phyloP scores from a whole-genome alignment of 768 basidiomycete species.

The Pisolithus microcarpus region DNA sequence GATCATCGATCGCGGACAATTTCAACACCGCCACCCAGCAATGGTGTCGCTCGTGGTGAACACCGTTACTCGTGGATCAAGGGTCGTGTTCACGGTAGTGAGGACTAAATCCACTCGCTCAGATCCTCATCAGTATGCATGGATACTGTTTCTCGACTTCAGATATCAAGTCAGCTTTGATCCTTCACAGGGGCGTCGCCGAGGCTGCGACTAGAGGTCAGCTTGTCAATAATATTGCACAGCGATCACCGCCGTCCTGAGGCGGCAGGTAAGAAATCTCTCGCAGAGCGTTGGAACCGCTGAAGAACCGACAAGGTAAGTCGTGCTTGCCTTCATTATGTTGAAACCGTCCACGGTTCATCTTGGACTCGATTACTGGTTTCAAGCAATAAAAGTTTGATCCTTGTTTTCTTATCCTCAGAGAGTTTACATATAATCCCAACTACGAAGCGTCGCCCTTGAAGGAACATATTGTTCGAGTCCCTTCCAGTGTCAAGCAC shows the following conservation, averaged over 20 bases:
- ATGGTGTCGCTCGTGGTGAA: constrained; percentile 88
- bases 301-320: constrained; percentile 88
- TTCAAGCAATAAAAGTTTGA: not conserved
- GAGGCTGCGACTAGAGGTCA: constrained; percentile 70
- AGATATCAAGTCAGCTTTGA: constrained; percentile 95
- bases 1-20: too few species aligned
- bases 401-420: constrained; percentile 13
- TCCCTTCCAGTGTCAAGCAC: constrained; percentile 29
- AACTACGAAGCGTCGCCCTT: constrained; percentile 60
- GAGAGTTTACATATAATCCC: constrained; percentile 74
- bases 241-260: constrained; percentile 60
- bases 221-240: not conserved
- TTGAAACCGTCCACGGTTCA: constrained; percentile 74
- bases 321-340: constrained; percentile 90
- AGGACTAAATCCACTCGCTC: not conserved
- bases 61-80: constrained; percentile 99
- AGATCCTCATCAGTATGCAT: constrained; percentile 98
- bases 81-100: constrained; percentile 83
- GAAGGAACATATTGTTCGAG: constrained; percentile 91
- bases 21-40: constrained; percentile 45
- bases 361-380: not conserved
- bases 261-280: too few species aligned
- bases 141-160: constrained; percentile 96
- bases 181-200: constrained; percentile 90
- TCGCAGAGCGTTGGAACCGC: constrained; percentile 30